phyloP scores from a whole-genome alignment of 2,329 filamentous ascomycete genomes.

The Ilyonectria sp. region DNA sequence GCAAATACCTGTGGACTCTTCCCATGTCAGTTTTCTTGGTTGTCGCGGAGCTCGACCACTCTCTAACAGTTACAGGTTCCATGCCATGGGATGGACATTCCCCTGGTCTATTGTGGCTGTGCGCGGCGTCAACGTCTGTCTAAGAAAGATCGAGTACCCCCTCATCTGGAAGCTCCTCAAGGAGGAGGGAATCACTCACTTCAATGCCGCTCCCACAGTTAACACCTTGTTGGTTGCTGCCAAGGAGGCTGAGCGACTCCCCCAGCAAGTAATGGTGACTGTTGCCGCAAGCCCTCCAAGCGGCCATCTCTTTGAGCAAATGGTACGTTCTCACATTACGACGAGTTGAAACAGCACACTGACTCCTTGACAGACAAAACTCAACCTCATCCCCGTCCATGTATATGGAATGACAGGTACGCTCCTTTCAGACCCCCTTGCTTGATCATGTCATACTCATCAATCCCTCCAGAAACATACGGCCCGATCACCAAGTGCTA shows the following conservation, averaged over 20 bases:
- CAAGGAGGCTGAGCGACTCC: constrained; percentile 79
- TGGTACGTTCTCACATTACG: constrained; percentile 67
- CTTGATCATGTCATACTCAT: constrained; percentile 1
- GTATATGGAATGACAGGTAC: constrained; percentile 83
- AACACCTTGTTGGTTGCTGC: constrained; percentile 92
- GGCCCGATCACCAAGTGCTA: constrained; percentile 97
- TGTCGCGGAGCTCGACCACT: not conserved
- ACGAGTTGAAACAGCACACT: constrained; percentile 8
- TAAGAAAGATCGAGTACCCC: constrained; percentile 95
- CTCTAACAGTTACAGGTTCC: constrained; percentile 64
- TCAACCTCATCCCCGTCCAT: constrained; percentile 93
- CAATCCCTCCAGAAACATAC: constrained; percentile 78
- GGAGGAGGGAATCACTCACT: constrained; percentile 91
- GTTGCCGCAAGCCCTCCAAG: constrained; percentile 94
- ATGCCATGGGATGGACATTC: constrained; percentile 85
- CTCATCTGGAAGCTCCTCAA: constrained; percentile 93
- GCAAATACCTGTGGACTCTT: constrained; percentile 91
- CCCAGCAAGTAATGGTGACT: constrained; percentile 84
- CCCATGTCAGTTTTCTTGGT: constrained; percentile 80
- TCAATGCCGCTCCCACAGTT: constrained; percentile 95
- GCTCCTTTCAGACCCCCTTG: not conserved
- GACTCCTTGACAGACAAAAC: constrained; percentile 53
- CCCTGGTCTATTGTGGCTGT: constrained; percentile 95
- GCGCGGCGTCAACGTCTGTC: constrained; percentile 93
- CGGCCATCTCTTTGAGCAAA: constrained; percentile 91